A percentile compares a stretch with the other conserved stretches of the same genome.
phyloP scores from a whole-genome alignment of 2,329 filamentous ascomycete species.

The Sporothrix sp. region DNA sequence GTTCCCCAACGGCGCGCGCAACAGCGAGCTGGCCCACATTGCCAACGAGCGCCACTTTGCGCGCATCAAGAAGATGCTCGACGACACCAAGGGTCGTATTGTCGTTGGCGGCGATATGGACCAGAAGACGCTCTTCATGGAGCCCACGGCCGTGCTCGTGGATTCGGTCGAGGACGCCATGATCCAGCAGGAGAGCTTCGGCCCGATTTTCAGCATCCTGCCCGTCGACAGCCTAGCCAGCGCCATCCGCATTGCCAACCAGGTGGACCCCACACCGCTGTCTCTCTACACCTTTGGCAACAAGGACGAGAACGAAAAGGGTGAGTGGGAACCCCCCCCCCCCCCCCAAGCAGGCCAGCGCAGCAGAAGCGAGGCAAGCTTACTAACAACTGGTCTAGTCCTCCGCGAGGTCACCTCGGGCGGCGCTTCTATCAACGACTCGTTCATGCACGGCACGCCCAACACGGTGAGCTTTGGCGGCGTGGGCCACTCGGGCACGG shows the following conservation, averaged over 20 bases:
- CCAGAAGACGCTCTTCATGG: slow-evolving; percentile 70
- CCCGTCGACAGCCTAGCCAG: slow-evolving; percentile 72
- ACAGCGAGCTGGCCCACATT: slow-evolving; percentile 73
- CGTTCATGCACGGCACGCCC: slow-evolving; percentile 43
- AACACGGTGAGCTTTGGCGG: slow-evolving; percentile 71
- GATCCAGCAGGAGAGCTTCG: slow-evolving; percentile 79
- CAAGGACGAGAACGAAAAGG: slow-evolving; percentile 64
- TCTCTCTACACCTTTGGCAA: slow-evolving; percentile 78
- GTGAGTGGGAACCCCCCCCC: too few species aligned
- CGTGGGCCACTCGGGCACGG: slow-evolving; percentile 68
- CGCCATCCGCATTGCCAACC: slow-evolving; percentile 72
- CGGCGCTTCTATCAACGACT: slow-evolving; percentile 54
- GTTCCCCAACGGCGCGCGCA: slow-evolving; percentile 71
- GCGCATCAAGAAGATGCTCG: slow-evolving; percentile 85
- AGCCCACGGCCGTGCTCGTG: slow-evolving; percentile 85
- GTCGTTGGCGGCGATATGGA: slow-evolving; percentile 79
- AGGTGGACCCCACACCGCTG: slow-evolving; percentile 73
- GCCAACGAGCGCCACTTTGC: slow-evolving; percentile 71
- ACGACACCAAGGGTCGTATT: slow-evolving; percentile 71
- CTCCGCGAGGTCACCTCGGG: slow-evolving; percentile 55
- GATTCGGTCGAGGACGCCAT: slow-evolving; percentile 65
- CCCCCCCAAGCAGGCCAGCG: too few species aligned
- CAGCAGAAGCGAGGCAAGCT: too few species aligned
- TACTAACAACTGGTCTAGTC: slow-evolving; percentile 32
- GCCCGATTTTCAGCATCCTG: slow-evolving; percentile 79